Base-by-base conservation (phyloP, 805 yeast species). In the Yarrowia phangngaensis region DNA sequence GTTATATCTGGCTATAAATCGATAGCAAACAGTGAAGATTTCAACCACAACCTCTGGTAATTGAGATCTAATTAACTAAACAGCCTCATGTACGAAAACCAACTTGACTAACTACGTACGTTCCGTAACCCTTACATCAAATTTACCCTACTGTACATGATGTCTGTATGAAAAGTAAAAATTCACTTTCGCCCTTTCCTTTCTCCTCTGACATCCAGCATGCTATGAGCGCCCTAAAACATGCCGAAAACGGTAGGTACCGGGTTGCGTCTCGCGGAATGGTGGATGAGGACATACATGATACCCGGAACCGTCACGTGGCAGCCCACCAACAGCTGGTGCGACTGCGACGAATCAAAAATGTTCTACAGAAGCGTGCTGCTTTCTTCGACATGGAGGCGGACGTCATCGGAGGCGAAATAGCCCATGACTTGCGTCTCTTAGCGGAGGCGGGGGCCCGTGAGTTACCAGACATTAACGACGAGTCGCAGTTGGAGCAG, bases 341-440 rank as follows among this genome's bases (percentile, higher is more conserved):
- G 20, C 34, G 48, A 16, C 27, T 41, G 28, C 48, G 48, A 14
- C 34, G 48, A 23, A 41, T 41, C 48, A 41, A 41, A 20, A 30
- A 20, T 41, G 48, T 41, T n/a, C 35, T 41, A 27, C 22, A 19
- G 19, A 30, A 29, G 15, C 20, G 48, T 20, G 30, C 35, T 29
- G 48, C 35, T 20, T 27, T 29, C 35, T 20, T 27, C 16, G 28
- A 30, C n/a, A 41, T 41, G 48, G 35, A 30, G 35, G 35, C 34
- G 34, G 48, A 41, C 48, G 35, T 41, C 29, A 20, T 41, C 22
- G 27, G 23, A 20, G 34, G 29, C 16, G 35, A 41, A n/a, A 8
- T 29, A 20, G 35, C 34, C 29, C 48, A 35, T 27, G 48, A 41
- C 34, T 29, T 41, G 48, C 48, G 35, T 29, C 48, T 29, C 27